These are phyloP conservation scores for Botrytis fragariae DNA, from an alignment of 2,329 filamentous ascomycete species.

Conservation along the genomic window DNA sequence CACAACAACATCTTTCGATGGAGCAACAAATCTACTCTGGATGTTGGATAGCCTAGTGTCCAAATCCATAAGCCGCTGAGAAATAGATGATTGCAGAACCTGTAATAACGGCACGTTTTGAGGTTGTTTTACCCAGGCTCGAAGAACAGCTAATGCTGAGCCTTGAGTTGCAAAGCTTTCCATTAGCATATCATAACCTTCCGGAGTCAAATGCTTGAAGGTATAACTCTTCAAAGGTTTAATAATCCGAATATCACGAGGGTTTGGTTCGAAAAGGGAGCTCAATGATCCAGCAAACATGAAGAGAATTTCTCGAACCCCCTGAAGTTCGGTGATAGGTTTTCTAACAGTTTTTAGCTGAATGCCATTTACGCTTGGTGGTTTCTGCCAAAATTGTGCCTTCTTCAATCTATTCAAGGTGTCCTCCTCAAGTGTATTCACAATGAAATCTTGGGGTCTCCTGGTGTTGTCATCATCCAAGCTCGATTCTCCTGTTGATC, in stretches of 20 bases:
- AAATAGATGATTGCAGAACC: conserved; percentile 34
- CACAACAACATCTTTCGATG: conserved; percentile 53
- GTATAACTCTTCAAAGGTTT: conserved; percentile 33
- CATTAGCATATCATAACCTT: conserved; percentile 41
- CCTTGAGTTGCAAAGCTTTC: conserved; percentile 49
- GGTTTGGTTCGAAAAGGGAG: conserved; percentile 57
- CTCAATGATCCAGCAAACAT: conserved; percentile 81
- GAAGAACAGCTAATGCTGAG: conserved; percentile 46
- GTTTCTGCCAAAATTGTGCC: conserved; percentile 49
- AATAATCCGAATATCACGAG: conserved; percentile 42
- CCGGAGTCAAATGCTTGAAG: conserved; percentile 41
- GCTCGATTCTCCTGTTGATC: conserved; percentile 37
- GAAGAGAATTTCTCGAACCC: conserved; percentile 74
- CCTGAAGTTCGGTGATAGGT: conserved; percentile 58
- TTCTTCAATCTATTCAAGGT: conserved; percentile 42
- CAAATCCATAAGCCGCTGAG: conserved; percentile 52
- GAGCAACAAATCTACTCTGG: conserved; percentile 59
- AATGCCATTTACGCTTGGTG: conserved; percentile 29
- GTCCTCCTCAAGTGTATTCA: conserved; percentile 36
- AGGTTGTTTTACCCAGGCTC: conserved; percentile 46
- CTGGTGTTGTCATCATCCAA: conserved; percentile 33
- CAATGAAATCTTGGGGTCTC: conserved; percentile 37
- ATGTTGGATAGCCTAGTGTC: conserved; percentile 57
- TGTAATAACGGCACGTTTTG: conserved; percentile 36
- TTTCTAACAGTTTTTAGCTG: conserved; percentile 35